Evolutionary conservation across 2,329 filamentous ascomycete genomes (phyloP).

Genomic region (Neobulgaria alba): DNA sequence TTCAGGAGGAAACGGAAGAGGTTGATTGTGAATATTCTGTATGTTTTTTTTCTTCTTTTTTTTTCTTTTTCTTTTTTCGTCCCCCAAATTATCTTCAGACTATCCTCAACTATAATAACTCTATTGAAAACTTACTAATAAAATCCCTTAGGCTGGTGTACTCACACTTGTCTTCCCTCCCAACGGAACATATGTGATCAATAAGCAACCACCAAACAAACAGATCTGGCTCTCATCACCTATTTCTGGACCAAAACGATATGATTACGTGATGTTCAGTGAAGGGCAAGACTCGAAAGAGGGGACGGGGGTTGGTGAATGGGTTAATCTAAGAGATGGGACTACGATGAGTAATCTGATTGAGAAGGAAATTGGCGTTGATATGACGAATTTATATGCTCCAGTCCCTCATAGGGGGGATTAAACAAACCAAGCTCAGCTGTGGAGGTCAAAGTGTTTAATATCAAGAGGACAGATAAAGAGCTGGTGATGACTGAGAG

Average conservation of each 20-base stretch:
- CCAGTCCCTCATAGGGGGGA: constrained; percentile 5
- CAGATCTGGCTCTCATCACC: constrained; percentile 96
- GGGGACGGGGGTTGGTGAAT: constrained; percentile 63
- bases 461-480: background rate
- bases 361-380: constrained; percentile 65
- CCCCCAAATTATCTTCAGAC: too few species aligned
- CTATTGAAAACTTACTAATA: too few species aligned
- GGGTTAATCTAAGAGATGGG: constrained; percentile 86
- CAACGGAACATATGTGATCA: constrained; percentile 81
- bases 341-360: constrained; percentile 65
- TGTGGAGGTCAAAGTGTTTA: background rate
- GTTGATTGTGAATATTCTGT: constrained; percentile 88
- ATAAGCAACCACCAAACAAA: constrained; percentile 97
- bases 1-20: constrained; percentile 65
- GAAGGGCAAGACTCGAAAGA: constrained; percentile 74
- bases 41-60: constrained; percentile 31
- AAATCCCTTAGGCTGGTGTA: constrained; percentile 85
- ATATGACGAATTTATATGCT: constrained; percentile 26
- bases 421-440: background rate
- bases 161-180: constrained; percentile 64
- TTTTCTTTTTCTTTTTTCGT: too few species aligned
- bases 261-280: constrained; percentile 72
- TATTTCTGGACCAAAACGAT: constrained; percentile 84
- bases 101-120: too few species aligned
- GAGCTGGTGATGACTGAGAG: background rate